Evolutionary conservation across 2,329 filamentous ascomycete genomes (phyloP).

Genomic region (Fusarium haematococcum): DNA sequence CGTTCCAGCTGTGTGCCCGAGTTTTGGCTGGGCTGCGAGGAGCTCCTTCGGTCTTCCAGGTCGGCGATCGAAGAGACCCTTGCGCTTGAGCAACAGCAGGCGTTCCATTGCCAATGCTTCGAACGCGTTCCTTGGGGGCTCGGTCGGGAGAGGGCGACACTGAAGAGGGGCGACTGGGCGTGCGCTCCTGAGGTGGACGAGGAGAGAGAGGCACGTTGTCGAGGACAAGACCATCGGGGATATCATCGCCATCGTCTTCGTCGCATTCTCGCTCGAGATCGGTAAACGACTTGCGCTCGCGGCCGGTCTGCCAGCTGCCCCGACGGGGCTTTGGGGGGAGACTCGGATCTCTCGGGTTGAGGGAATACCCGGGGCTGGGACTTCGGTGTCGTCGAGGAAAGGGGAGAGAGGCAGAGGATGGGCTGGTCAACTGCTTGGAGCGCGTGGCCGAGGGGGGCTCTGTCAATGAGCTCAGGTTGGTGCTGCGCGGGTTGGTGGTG

Average conservation of each 20-base stretch:
- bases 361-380: slow-evolving; percentile 62
- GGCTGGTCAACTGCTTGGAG: slow-evolving; percentile 42
- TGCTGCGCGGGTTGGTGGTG: slow-evolving; percentile 63
- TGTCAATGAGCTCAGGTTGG: slow-evolving; percentile 55
- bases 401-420: slow-evolving; percentile 54
- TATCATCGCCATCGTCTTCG: slow-evolving; percentile 80
- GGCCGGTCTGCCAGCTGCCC: slow-evolving; percentile 78
- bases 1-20: slow-evolving; percentile 80
- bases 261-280: slow-evolving; percentile 83
- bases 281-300: slow-evolving; percentile 73
- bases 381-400: slow-evolving; percentile 59
- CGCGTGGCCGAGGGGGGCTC: slow-evolving; percentile 49
- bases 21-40: slow-evolving; percentile 59
- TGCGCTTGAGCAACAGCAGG: slow-evolving; percentile 69
- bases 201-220: slow-evolving; percentile 88
- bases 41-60: slow-evolving; percentile 62
- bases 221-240: slow-evolving; percentile 82
- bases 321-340: slow-evolving; percentile 58
- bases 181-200: slow-evolving; percentile 68
- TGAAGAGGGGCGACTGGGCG: slow-evolving; percentile 65
- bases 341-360: slow-evolving; percentile 58
- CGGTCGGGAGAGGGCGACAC: slow-evolving; percentile 66
- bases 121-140: slow-evolving; percentile 61
- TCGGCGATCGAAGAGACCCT: slow-evolving; percentile 69
- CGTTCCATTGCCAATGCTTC: slow-evolving; percentile 73